phyloP scores from a whole-genome alignment of 768 basidiomycete species.

The Candolleomyces efflorescens region DNA sequence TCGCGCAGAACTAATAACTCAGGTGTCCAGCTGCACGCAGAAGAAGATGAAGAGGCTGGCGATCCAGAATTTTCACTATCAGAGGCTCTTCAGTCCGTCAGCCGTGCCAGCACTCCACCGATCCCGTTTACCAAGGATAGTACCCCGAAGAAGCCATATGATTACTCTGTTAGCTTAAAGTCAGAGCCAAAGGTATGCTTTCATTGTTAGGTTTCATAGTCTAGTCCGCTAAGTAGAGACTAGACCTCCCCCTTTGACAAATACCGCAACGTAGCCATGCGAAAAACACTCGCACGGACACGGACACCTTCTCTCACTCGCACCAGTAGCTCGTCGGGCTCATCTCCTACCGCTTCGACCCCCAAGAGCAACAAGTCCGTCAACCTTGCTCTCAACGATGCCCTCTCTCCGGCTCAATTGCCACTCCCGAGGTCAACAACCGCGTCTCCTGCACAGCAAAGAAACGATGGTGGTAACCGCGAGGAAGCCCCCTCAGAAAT shows the following conservation, averaged over 20 bases:
- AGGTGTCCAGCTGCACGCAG: conserved; percentile 48
- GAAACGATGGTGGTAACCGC: conserved; percentile 16
- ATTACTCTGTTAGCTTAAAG: conserved; percentile 56
- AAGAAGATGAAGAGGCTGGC: conserved; percentile 35
- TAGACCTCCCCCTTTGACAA: conserved; percentile 62
- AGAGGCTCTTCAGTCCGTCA: conserved; percentile 57
- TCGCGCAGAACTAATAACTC: conserved; percentile 37
- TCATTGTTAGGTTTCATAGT: not conserved
- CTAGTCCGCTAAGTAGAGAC: not conserved
- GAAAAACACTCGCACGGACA: conserved; percentile 44
- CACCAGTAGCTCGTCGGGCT: conserved; percentile 48
- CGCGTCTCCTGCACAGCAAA: conserved; percentile 40
- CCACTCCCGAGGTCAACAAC: conserved; percentile 52
- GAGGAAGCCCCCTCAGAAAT: conserved; percentile 13
- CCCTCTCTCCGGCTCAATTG: conserved; percentile 39
- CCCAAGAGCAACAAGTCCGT: conserved; percentile 53
- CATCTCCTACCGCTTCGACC: conserved; percentile 60
- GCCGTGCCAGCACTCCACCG: conserved; percentile 50
- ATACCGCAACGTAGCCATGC: conserved; percentile 58
- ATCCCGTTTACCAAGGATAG: conserved; percentile 30
- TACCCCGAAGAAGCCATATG: conserved; percentile 50
- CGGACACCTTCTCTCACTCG: conserved; percentile 68
- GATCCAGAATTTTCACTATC: conserved; percentile 43
- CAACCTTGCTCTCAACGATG: conserved; percentile 32
- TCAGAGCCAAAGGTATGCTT: conserved; percentile 53